Conservation (phyloP, 1,284 basidiomycete genomes). For the Boletus calvinii region DNA sequence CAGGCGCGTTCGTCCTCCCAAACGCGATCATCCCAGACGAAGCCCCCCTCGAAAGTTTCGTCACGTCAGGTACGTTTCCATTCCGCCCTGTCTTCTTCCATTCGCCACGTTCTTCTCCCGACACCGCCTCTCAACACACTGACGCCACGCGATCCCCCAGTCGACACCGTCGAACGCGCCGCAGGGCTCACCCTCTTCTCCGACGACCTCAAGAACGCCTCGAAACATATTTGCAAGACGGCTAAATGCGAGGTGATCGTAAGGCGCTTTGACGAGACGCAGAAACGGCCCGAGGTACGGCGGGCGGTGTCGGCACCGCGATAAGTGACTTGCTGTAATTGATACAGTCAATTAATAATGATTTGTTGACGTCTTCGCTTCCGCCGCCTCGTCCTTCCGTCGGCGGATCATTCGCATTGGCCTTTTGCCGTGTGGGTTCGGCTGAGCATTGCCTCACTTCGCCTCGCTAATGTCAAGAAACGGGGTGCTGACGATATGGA, state of each 20-base stretch:
- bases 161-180: conserved; percentile 77
- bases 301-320: conserved; percentile 55
- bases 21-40: conserved; percentile 88
- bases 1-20: conserved; percentile 93
- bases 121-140: background rate
- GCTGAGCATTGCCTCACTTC: no score
- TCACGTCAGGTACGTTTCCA: conserved; percentile 67
- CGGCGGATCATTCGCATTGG: no score
- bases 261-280: conserved; percentile 84
- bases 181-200: conserved; percentile 91
- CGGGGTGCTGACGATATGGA: conserved; percentile 5
- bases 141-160: background rate
- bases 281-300: conserved; percentile 60
- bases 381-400: no score
- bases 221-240: conserved; percentile 86
- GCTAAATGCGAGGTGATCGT: conserved; percentile 85
- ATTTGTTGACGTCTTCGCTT: conserved; percentile 5
- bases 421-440: no score
- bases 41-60: conserved; percentile 75
- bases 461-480: background rate
- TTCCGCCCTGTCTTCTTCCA: background rate
- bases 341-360: no score
- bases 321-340: background rate
- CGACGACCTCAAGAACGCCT: conserved; percentile 73
- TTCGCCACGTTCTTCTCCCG: background rate